Evolutionary conservation across 495 filamentous ascomycete genomes (phyloP), one percentile per base, ranked within the genome.

Genomic region (Hypoxylon perforatum): DNA sequence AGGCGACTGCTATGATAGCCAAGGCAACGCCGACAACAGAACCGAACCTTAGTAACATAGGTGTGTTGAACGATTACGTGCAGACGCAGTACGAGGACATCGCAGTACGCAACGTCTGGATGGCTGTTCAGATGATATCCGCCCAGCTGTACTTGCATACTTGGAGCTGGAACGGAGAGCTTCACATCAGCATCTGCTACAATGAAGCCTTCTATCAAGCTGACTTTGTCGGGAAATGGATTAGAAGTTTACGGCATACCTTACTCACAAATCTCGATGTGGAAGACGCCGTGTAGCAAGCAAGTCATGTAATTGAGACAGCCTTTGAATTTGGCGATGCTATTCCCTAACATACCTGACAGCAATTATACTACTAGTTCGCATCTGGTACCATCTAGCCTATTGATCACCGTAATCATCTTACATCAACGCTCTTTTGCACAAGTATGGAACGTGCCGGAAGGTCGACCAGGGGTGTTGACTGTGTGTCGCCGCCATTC

Each of bases 91-190:
- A 61, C 19, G 57, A 36, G 1, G 57, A 51, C 19, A 6, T 61
- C 17, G n/a, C 0, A 9, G 57, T 61, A n/a, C 14, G 8, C 1
- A 36, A 61, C 17, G 35, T 44, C 3, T 19, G n/a, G 46, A 15
- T 61, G 11, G 33, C 46, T 11, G 57, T 52, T 0, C 57, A 61
- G 1, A 61, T 61, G 57, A 46, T 61, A n/a, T 61, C 57, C 4
- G n/a, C 46, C 8, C 57, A 61, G 19, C 38, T 61, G 9, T 61
- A 44, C 12, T 12, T 61, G n/a, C 57, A 61, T 17, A 9, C 57
- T 23, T 52, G 57, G 57, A 61, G 47, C 15, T 61, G 57, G 57
- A n/a, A 36, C 7, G 47, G 47, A 14, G 14, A 21, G 18, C 7
- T 61, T 15, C 57, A 25, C 4, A 11, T 61, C 2, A 61, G 57